Conservation (phyloP, 2,329 filamentous ascomycete species). For the Paracoccidioides brasiliensis region DNA sequence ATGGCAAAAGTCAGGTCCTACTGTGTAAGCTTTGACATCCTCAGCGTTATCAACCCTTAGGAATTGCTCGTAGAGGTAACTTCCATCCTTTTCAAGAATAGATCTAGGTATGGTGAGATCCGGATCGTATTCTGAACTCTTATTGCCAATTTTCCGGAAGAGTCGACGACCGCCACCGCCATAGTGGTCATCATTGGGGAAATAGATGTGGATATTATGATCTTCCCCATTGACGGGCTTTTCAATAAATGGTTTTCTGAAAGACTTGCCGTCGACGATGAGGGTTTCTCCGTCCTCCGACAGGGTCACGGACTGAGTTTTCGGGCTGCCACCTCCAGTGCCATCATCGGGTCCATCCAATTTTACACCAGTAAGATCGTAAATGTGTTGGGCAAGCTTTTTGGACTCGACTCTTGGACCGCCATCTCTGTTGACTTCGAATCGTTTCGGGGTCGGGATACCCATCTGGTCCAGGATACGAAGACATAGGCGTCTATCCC, state of each 20-base stretch:
- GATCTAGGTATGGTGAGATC: slow-evolving; percentile 63
- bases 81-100: slow-evolving; percentile 65
- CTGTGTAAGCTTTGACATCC: slow-evolving; percentile 97
- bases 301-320: slow-evolving; percentile 60
- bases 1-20: slow-evolving; percentile 84
- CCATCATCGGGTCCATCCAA: slow-evolving; percentile 59
- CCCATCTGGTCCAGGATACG: slow-evolving; percentile 76
- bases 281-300: slow-evolving; percentile 83
- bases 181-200: slow-evolving; percentile 57
- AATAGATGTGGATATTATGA: slow-evolving; percentile 98
- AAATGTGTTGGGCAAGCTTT: slow-evolving; percentile 68
- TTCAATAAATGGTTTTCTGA: slow-evolving; percentile 93
- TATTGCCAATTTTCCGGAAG: slow-evolving; percentile 96
- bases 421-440: slow-evolving; percentile 89
- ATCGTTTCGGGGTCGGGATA: slow-evolving; percentile 73
- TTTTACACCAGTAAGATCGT: slow-evolving; percentile 63
- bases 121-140: slow-evolving; percentile 87
- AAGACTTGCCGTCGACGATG: slow-evolving; percentile 65
- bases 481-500: slow-evolving; percentile 86
- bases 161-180: slow-evolving; percentile 83
- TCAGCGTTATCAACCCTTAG: slow-evolving; percentile 93
- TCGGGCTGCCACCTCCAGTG: slow-evolving; percentile 43
- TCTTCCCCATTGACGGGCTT: slow-evolving; percentile 98
- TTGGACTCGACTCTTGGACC: slow-evolving; percentile 66
- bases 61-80: slow-evolving; percentile 95